These are phyloP conservation scores for Quercus ilex DNA, from an alignment of 306 rosid species.

Conservation along the genomic window DNA sequence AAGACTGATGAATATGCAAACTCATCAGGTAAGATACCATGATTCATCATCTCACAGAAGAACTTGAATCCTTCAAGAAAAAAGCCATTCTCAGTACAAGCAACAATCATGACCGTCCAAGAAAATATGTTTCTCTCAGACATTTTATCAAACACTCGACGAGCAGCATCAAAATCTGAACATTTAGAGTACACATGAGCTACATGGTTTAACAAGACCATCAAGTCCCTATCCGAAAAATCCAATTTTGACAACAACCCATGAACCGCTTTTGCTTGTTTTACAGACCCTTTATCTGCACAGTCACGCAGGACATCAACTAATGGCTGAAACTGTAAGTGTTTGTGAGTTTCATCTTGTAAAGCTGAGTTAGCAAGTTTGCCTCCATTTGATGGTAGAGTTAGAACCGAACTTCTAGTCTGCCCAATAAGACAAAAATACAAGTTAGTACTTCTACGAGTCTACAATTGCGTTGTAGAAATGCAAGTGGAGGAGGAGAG, in stretches of 20 bases:
- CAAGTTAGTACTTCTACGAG: no score
- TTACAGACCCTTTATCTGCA: constrained; percentile 27
- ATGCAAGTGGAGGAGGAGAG: no score
- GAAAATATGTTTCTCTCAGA: constrained; percentile 58
- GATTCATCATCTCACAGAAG: constrained; percentile 55
- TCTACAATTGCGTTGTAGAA: no score
- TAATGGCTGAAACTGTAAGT: constrained; percentile 34
- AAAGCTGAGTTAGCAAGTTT: constrained; percentile 14
- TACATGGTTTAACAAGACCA: constrained; percentile 58
- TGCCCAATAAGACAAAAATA: no score
- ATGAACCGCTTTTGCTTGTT: constrained; percentile 44
- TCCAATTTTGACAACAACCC: constrained; percentile 51
- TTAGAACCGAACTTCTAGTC: constrained; percentile 1
- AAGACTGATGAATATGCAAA: constrained; percentile 59
- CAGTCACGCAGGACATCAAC: constrained; percentile 53
- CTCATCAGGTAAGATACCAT: constrained; percentile 49
- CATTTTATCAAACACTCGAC: constrained; percentile 60
- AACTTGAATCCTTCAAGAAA: constrained; percentile 43
- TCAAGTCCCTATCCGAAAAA: constrained; percentile 33
- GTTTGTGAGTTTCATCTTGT: constrained; percentile 20
- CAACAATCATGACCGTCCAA: constrained; percentile 67
- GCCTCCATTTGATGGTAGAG: constrained; percentile 21
- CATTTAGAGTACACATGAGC: constrained; percentile 56
- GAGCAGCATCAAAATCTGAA: constrained; percentile 34
- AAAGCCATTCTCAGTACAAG: constrained; percentile 45